Percentiles rank a stretch among this genome's conserved stretches.
These are phyloP conservation scores for Neonectria hederae DNA, from an alignment of 2,329 filamentous ascomycete genomes.

Conservation along the genomic window DNA sequence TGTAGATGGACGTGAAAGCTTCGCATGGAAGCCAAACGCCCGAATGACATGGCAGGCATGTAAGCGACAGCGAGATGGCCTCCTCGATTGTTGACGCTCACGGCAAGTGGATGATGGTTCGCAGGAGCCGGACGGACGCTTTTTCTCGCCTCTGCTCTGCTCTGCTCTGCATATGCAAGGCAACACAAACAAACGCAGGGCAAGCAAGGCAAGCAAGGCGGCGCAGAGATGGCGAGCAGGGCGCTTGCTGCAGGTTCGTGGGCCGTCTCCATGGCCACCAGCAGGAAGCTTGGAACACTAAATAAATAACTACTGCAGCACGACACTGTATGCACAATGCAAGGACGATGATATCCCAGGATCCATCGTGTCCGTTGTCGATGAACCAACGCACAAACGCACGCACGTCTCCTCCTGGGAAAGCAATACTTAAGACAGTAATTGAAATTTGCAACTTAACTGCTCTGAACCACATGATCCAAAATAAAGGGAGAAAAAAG, in stretches of 20 bases:
- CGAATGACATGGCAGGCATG: no score
- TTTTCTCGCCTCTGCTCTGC: background rate
- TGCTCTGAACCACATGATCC: background rate
- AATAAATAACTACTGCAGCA: no score
- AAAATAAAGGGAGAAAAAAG: background rate
- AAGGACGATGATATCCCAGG: background rate
- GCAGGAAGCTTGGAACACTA: background rate
- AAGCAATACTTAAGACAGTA: background rate
- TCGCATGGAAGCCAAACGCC: background rate
- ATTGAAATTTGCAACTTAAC: background rate
- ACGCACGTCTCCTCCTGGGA: background rate
- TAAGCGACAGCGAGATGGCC: no score
- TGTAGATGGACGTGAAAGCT: no score
- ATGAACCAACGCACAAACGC: background rate
- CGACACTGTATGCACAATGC: background rate
- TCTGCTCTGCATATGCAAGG: constrained; percentile 39
- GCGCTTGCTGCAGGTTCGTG: constrained; percentile 35
- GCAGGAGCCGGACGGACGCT: constrained; percentile 11
- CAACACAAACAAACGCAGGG: constrained; percentile 25
- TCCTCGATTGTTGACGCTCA: background rate
- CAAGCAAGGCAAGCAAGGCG: constrained; percentile 29
- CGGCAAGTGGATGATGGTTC: constrained; percentile 4
- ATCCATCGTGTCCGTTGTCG: background rate
- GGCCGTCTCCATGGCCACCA: constrained; percentile 21
- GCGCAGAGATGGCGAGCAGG: constrained; percentile 18